Evolutionary conservation across 73 alveolate species (phyloP).

Genomic region (Diophrys appendiculata): DNA sequence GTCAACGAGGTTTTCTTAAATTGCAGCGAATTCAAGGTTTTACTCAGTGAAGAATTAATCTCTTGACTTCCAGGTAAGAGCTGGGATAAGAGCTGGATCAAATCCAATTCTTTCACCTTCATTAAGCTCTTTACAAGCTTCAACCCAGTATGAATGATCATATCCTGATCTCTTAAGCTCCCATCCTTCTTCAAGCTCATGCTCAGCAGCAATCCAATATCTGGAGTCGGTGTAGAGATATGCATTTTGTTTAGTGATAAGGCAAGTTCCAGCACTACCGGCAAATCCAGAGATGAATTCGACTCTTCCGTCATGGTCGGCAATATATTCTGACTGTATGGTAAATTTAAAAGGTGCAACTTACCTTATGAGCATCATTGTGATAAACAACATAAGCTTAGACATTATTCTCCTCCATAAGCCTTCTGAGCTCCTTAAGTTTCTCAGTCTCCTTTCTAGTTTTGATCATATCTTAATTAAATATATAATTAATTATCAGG

Average conservation of each 20-base stretch:
- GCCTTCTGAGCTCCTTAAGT: background rate
- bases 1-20: slow-evolving; percentile 81
- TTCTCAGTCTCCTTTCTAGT: too few species aligned
- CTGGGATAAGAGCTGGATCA: slow-evolving; percentile 40
- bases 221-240: slow-evolving; percentile 98
- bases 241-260: slow-evolving; percentile 85
- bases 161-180: slow-evolving; percentile 76
- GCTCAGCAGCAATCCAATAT: slow-evolving; percentile 91
- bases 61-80: background rate
- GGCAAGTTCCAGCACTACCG: slow-evolving; percentile 88
- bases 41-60: slow-evolving; percentile 17
- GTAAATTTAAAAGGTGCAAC: too few species aligned
- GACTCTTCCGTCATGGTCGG: slow-evolving; percentile 86
- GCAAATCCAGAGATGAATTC: slow-evolving; percentile 87
- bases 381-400: slow-evolving; percentile 83
- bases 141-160: slow-evolving; percentile 34
- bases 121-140: slow-evolving; percentile 24
- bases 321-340: slow-evolving; percentile 79
- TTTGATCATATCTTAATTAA: too few species aligned
- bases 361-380: slow-evolving; percentile 89
- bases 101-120: slow-evolving; percentile 57
- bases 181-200: slow-evolving; percentile 94
- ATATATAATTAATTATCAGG: too few species aligned
- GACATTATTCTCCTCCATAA: background rate
- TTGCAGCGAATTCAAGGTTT: slow-evolving; percentile 55